Percentiles rank a stretch among this genome's conserved stretches.
These are phyloP conservation scores for Pythium chondricola DNA, from an alignment of 352 stramenopile species.

Conservation along the genomic window DNA sequence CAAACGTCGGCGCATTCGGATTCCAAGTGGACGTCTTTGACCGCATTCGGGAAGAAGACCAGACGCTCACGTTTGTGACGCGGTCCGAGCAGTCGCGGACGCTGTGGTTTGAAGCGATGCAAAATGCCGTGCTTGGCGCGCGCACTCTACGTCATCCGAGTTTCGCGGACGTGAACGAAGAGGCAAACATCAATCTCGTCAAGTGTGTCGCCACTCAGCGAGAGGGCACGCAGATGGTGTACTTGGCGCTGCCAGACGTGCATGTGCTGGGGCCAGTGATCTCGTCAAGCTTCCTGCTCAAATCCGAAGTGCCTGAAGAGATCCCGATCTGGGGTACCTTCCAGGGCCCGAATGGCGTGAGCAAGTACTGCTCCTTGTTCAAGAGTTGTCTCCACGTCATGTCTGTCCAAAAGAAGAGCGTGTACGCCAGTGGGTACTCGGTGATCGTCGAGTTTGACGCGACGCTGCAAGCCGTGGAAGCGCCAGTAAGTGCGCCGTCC, in stretches of 20 bases:
- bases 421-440: conserved; percentile 65
- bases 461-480: conserved; percentile 43
- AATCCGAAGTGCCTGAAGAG: conserved; percentile 73
- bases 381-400: conserved; percentile 52
- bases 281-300: conserved; percentile 60
- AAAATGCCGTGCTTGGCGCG: conserved; percentile 36
- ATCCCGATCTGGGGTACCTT: conserved; percentile 79
- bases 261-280: conserved; percentile 52
- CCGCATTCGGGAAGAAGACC: conserved; percentile 57
- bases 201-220: conserved; percentile 57
- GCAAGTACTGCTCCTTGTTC: conserved; percentile 69
- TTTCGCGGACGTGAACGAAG: conserved; percentile 55
- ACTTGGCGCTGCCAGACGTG: conserved; percentile 53
- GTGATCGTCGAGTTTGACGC: conserved; percentile 76
- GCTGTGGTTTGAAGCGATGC: conserved; percentile 57
- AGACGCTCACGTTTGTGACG: conserved; percentile 74
- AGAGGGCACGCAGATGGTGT: conserved; percentile 26
- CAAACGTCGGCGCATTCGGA: conserved; percentile 52
- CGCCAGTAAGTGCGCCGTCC: conserved; percentile 5
- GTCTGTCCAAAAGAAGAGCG: conserved; percentile 50
- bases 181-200: conserved; percentile 51
- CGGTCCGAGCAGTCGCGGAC: conserved; percentile 44
- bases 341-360: conserved; percentile 49
- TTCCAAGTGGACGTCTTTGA: conserved; percentile 81
- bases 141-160: conserved; percentile 38